phyloP scores from a whole-genome alignment of 2,329 filamentous ascomycete genomes.

The Verticillium alfalfae region DNA sequence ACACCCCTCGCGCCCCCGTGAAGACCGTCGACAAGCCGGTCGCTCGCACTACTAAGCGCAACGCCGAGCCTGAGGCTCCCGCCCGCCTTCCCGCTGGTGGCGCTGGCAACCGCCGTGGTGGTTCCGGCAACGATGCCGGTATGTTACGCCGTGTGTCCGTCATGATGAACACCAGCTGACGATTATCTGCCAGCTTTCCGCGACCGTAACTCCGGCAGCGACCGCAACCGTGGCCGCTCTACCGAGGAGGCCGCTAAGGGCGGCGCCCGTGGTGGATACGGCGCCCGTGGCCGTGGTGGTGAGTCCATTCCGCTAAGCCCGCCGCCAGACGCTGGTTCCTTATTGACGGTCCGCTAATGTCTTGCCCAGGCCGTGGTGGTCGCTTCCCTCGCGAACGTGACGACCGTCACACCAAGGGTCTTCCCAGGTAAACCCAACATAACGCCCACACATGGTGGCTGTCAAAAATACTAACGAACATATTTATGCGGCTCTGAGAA shows the following conservation, averaged over 20 bases:
- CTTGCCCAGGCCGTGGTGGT: constrained; percentile 43
- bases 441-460: background rate
- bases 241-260: constrained; percentile 60
- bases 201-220: constrained; percentile 75
- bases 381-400: constrained; percentile 47
- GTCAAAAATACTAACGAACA: background rate
- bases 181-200: constrained; percentile 64
- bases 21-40: constrained; percentile 84
- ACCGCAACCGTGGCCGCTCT: constrained; percentile 76
- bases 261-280: constrained; percentile 56
- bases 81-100: constrained; percentile 33
- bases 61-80: constrained; percentile 70
- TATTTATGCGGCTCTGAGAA: constrained; percentile 68
- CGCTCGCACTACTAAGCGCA: constrained; percentile 75
- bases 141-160: constrained; percentile 33
- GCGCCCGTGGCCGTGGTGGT: constrained; percentile 58
- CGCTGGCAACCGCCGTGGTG: constrained; percentile 42
- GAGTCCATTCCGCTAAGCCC: constrained; percentile 18
- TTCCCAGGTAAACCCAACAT: constrained; percentile 32
- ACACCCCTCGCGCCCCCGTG: constrained; percentile 73
- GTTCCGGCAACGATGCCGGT: constrained; percentile 82
- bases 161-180: constrained; percentile 3
- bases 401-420: constrained; percentile 48
- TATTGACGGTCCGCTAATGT: constrained; percentile 1
- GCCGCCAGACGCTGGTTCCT: background rate